Evolutionary conservation across 805 yeast species (phyloP).

Genomic region (Teunomyces stri): DNA sequence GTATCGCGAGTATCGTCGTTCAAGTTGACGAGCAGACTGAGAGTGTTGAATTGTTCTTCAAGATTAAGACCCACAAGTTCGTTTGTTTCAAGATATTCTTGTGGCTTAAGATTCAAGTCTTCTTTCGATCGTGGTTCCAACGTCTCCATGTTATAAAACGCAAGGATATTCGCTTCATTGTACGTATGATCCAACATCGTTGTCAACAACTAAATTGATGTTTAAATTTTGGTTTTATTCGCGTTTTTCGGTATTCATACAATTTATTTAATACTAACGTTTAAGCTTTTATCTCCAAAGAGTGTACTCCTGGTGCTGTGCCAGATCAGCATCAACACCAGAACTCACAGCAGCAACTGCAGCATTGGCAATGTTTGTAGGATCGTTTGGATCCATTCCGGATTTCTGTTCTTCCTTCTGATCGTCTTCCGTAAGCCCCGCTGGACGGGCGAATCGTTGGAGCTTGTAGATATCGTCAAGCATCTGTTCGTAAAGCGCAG

Average conservation of each 20-base stretch:
- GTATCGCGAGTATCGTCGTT: conserved; percentile 7
- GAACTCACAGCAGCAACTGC: conserved; percentile 38
- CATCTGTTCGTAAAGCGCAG: conserved; percentile 1
- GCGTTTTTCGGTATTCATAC: background rate
- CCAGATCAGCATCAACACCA: conserved; percentile 24
- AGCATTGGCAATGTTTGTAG: conserved; percentile 34
- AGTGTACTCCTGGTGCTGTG: conserved; percentile 34
- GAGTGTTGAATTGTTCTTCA: conserved; percentile 31
- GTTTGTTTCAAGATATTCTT: conserved; percentile 15
- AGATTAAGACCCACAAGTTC: conserved; percentile 18
- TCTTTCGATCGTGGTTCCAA: conserved; percentile 19
- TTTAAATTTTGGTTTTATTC: background rate
- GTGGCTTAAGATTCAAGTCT: conserved; percentile 15
- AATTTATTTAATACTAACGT: background rate
- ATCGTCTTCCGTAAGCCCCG: background rate
- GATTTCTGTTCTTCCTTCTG: background rate
- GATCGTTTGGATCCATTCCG: conserved; percentile 15
- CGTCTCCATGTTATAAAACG: conserved; percentile 29
- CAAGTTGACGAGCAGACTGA: conserved; percentile 23
- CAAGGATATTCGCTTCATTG: conserved; percentile 23
- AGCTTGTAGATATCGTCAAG: background rate
- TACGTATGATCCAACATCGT: conserved; percentile 33
- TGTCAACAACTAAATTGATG: background rate
- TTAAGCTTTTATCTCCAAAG: conserved; percentile 38
- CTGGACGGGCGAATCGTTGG: background rate